Conservation (phyloP, 345 rosid genomes). For the Populus euphratica region DNA sequence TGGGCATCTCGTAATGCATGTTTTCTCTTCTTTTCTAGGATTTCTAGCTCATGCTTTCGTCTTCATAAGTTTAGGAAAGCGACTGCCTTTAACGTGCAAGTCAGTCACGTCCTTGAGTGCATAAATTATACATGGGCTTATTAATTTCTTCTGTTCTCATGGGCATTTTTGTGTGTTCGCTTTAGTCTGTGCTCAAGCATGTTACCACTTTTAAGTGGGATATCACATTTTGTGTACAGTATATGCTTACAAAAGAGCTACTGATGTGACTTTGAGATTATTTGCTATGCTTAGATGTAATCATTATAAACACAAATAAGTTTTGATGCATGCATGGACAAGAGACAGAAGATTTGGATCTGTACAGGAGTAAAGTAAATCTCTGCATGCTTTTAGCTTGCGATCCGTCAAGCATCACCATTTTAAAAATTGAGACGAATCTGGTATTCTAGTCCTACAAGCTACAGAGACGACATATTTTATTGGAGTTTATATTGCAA, state of each 20-base stretch:
- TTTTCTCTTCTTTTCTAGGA: neutral
- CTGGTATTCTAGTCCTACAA: neutral
- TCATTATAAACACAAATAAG: neutral
- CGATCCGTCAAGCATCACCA: too few relatives aligned
- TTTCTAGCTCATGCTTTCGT: neutral
- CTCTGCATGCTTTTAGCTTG: neutral
- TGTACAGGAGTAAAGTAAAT: neutral
- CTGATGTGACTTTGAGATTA: neutral
- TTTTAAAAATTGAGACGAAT: neutral
- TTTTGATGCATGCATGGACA: neutral
- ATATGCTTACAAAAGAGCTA: neutral
- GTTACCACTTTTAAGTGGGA: neutral
- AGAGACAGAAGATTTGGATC: neutral
- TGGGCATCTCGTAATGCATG: neutral
- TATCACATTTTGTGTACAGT: neutral
- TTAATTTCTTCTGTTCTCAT: neutral
- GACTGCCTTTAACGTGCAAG: neutral
- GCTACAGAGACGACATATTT: neutral
- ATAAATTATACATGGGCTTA: neutral
- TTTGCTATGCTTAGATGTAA: slow-evolving; percentile 1
- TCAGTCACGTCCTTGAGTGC: neutral
- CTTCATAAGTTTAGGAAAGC: neutral
- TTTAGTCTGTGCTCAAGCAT: neutral
- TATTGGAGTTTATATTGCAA: neutral
- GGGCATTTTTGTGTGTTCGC: neutral